A percentile compares a stretch with the other conserved stretches of the same genome.
Conservation (phyloP, 202 grass and related monocot species). For the Panicum virgatum region DNA sequence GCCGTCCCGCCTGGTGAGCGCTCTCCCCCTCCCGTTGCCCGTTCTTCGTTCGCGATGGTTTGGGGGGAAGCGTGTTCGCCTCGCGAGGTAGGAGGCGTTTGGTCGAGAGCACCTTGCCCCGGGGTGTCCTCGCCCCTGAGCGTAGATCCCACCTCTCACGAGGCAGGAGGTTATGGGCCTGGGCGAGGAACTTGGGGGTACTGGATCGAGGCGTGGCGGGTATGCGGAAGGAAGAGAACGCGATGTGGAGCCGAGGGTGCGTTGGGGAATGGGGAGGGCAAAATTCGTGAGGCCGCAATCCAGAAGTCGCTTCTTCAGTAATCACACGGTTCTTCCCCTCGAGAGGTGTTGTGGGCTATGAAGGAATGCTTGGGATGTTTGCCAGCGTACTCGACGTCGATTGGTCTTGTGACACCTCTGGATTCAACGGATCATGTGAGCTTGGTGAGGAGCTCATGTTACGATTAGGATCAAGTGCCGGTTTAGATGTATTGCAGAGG, state of each 20-base stretch:
- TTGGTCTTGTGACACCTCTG: neutral
- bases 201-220: neutral
- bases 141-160: neutral
- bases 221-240: neutral
- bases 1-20: neutral
- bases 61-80: neutral
- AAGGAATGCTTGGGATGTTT: neutral
- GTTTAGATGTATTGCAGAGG: neutral
- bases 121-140: neutral
- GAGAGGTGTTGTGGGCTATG: neutral
- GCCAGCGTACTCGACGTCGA: neutral
- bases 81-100: neutral
- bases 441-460: neutral
- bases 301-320: no score
- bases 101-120: neutral
- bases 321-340: neutral
- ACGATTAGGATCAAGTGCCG: neutral
- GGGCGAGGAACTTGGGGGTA: neutral
- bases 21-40: neutral
- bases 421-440: neutral
- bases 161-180: neutral
- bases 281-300: no score
- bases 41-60: neutral
- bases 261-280: no score
- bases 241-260: neutral